Percentiles rank a stretch among this genome's conserved stretches.
Evolutionary conservation across 352 stramenopile genomes (phyloP).

Genomic region (Pythium aquatile): DNA sequence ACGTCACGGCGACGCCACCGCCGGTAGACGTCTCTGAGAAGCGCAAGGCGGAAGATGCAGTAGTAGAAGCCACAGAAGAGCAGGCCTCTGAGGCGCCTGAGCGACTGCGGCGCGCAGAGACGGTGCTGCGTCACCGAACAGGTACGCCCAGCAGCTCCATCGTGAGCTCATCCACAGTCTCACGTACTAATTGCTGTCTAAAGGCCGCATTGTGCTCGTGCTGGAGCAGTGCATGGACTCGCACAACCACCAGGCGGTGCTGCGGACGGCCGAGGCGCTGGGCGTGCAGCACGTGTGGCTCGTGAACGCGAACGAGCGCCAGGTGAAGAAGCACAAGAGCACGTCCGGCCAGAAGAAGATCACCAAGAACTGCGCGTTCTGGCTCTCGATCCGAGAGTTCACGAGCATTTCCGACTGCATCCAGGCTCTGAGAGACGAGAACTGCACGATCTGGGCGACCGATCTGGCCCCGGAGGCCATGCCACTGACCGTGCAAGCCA

Average conservation of each 20-base stretch:
- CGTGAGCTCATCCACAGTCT: not conserved
- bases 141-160: slow-evolving; percentile 11
- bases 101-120: slow-evolving; percentile 67
- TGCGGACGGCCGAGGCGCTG: slow-evolving; percentile 91
- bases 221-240: slow-evolving; percentile 81
- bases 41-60: not conserved
- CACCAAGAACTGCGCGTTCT: slow-evolving; percentile 77
- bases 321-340: slow-evolving; percentile 67
- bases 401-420: slow-evolving; percentile 81
- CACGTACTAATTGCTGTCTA: not conserved
- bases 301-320: slow-evolving; percentile 57
- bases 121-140: slow-evolving; percentile 62
- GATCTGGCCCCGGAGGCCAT: slow-evolving; percentile 83
- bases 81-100: slow-evolving; percentile 34
- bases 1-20: not conserved
- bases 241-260: slow-evolving; percentile 88
- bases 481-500: slow-evolving; percentile 35
- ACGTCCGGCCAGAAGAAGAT: slow-evolving; percentile 54
- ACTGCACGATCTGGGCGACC: slow-evolving; percentile 88
- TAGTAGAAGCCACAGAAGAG: not conserved
- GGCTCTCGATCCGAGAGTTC: slow-evolving; percentile 89
- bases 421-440: slow-evolving; percentile 48
- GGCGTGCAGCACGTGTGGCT: slow-evolving; percentile 93
- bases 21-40: not conserved
- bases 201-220: slow-evolving; percentile 65